Evolutionary conservation across 2,329 filamentous ascomycete species (phyloP), one percentile per base, ranked within the genome.

Genomic region (Colletotrichum spaethianum): DNA sequence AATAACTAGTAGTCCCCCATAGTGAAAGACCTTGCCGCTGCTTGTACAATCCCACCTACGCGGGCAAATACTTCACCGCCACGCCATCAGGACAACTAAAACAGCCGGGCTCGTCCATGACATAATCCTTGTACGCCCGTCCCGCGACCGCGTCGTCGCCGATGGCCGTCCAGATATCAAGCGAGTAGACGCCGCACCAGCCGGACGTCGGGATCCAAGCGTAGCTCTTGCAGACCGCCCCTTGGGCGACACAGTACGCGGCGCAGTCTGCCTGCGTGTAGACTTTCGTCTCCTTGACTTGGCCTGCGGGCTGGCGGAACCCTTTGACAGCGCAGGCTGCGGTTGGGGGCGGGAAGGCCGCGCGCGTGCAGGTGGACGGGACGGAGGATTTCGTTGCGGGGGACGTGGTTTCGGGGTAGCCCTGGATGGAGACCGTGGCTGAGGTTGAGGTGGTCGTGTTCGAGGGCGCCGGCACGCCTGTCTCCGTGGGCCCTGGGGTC

Each of bases 91-190:
- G 56, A 16, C 63, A 71, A 28, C 6, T n/a, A 44, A 64, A 71
- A 9, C 68, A 70, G 1, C 44, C 63, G 14, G 62, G 63, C 46
- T 61, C 63, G 4, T 67, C 55, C 23, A 70, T 59, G 6, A 46
- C 53, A 20, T 67, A 42, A 33, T 70, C 67, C 46, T 48, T 60
- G 42, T 60, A 60, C 53, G 62, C 42, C 44, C 62, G 52, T 23
- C 62, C 53, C 16, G 62, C 67, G 5, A 70, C 46, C 31, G 67
- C 67, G 20, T 56, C 50, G 44, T 70, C 67, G 33, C 67, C 62
- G 23, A 70, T 59, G 42, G 67, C 53, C 6, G 40, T 63, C 67
- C 67, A 66, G 20, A 38, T n/a, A 26, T 56, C 9, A 16, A 57
- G 31, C 31, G 50, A 12, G 26, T 65, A 70, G 12, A 65, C 60